Conservation (phyloP, 805 yeast species). For the Myxozyma udenii region DNA sequence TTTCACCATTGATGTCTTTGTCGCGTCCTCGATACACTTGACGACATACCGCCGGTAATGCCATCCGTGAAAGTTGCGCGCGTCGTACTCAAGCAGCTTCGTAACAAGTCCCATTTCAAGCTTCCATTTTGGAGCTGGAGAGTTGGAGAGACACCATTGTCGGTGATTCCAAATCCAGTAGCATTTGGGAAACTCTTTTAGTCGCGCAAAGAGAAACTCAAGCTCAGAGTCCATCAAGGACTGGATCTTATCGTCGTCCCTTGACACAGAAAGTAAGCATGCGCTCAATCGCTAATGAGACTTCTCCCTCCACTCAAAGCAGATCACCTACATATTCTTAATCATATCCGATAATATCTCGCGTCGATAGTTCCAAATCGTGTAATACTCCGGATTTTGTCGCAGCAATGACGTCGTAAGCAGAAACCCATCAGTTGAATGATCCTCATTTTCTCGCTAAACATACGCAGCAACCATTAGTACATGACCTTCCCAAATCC, state of each 20-base stretch:
- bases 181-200: slow-evolving; percentile 75
- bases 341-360: slow-evolving; percentile 53
- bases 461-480: neutral
- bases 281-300: too few relatives aligned
- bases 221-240: slow-evolving; percentile 56
- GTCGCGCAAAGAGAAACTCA: slow-evolving; percentile 52
- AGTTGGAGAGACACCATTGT: slow-evolving; percentile 64
- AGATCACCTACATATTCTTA: neutral
- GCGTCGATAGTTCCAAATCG: slow-evolving; percentile 86
- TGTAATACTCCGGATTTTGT: slow-evolving; percentile 80
- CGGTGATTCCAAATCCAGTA: slow-evolving; percentile 98
- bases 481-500: neutral
- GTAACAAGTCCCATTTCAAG: slow-evolving; percentile 67
- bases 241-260: slow-evolving; percentile 33
- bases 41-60: slow-evolving; percentile 79
- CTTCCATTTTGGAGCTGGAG: slow-evolving; percentile 57
- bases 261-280: too few relatives aligned
- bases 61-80: slow-evolving; percentile 94
- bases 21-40: slow-evolving; percentile 34
- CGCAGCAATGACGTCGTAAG: slow-evolving; percentile 57
- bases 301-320: too few relatives aligned
- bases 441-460: slow-evolving; percentile 36
- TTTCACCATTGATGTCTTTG: slow-evolving; percentile 35
- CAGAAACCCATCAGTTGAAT: slow-evolving; percentile 45
- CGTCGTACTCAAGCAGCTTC: slow-evolving; percentile 64